Conservation (phyloP, 345 rosid genomes). For the Streptanthus diversifolius region DNA sequence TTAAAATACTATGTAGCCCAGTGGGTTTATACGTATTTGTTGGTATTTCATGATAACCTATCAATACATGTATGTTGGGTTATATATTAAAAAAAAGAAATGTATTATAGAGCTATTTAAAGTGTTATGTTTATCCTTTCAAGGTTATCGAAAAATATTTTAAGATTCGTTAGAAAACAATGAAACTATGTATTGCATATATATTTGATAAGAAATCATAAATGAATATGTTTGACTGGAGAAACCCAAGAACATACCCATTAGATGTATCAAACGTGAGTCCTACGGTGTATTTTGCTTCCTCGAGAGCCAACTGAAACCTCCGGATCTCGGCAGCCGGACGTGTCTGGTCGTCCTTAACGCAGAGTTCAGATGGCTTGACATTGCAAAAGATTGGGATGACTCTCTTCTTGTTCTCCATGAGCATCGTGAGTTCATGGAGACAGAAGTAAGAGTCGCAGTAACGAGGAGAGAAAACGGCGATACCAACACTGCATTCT, state of each 20-base stretch:
- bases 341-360: slow-evolving; percentile 39
- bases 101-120: neutral
- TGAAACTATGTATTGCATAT: neutral
- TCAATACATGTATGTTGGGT: no score
- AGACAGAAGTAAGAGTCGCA: slow-evolving; percentile 76
- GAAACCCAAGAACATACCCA: slow-evolving; percentile 46
- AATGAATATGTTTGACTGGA: neutral
- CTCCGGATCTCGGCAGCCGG: slow-evolving; percentile 38
- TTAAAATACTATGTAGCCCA: neutral
- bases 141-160: neutral
- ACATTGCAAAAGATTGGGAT: slow-evolving; percentile 81
- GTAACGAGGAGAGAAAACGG: slow-evolving; percentile 75
- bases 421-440: slow-evolving; percentile 66
- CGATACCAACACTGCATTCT: slow-evolving; percentile 55
- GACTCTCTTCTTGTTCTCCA: slow-evolving; percentile 63
- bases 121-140: neutral
- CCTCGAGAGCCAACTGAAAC: slow-evolving; percentile 54
- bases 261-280: slow-evolving; percentile 61
- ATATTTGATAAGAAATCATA: neutral
- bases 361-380: slow-evolving; percentile 66
- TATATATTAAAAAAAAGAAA: neutral
- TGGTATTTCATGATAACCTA: no score
- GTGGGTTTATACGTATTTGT: no score
- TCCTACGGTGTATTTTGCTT: slow-evolving; percentile 78
- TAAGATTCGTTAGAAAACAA: neutral